These are phyloP conservation scores for Straminergon stramineum DNA, from an alignment of 225 moss, liverwort and hornwort genomes.

Conservation along the genomic window DNA sequence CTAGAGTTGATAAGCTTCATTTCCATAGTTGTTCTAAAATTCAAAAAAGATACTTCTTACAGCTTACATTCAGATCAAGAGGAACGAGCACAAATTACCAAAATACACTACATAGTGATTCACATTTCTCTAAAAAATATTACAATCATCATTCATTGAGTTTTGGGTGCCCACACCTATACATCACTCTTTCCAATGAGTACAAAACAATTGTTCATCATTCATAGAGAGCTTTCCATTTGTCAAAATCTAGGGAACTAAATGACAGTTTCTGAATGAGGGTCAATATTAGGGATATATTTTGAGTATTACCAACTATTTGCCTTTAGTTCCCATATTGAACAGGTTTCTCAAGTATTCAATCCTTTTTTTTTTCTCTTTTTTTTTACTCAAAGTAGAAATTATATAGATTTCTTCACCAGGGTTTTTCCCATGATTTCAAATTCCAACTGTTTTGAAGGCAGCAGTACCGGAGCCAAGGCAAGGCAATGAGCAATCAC, in stretches of 20 bases:
- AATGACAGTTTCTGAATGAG: no score
- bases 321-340: not conserved
- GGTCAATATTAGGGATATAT: no score
- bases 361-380: not conserved
- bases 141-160: not conserved
- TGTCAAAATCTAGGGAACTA: no score
- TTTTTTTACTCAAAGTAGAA: not conserved
- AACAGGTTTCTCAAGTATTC: fast-evolving
- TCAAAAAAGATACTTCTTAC: not conserved
- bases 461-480: not conserved
- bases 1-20: not conserved
- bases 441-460: not conserved
- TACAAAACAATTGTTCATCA: not conserved
- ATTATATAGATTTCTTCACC: not conserved
- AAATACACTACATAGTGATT: not conserved
- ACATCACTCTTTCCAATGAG: not conserved
- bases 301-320: not conserved
- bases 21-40: not conserved
- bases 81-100: not conserved
- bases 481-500: not conserved
- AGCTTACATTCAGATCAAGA: not conserved
- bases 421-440: not conserved
- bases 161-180: fast-evolving
- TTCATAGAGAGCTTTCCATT: no score
- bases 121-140: not conserved